phyloP scores from a whole-genome alignment of 1,284 basidiomycete species.

The Sporisorium exsertum region DNA sequence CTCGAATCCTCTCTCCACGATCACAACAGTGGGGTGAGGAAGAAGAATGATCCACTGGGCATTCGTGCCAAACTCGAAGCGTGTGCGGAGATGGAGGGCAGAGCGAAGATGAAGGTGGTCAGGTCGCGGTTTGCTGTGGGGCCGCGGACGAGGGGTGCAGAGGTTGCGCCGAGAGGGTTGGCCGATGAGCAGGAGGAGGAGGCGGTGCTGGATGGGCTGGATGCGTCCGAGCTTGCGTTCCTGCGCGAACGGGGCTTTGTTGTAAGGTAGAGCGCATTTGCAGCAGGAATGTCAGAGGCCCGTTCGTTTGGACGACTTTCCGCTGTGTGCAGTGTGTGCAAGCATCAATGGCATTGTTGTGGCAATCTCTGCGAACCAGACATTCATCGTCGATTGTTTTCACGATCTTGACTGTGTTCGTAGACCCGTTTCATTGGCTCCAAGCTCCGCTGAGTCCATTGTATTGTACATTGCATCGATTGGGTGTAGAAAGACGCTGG shows the following conservation, averaged over 20 bases:
- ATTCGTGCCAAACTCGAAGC: conserved; percentile 5
- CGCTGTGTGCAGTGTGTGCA: no score
- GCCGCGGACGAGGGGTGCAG: neutral
- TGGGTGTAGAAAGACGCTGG: no score
- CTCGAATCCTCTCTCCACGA: neutral
- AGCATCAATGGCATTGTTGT: no score
- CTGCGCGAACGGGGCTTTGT: neutral
- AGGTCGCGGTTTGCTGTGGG: conserved; percentile 21
- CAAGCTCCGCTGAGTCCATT: no score
- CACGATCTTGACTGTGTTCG: neutral
- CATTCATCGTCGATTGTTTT: neutral
- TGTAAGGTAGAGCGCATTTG: neutral
- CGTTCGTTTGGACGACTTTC: no score
- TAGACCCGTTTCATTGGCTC: no score
- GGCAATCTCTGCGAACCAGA: no score
- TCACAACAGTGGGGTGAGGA: no score
- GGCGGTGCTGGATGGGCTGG: neutral
- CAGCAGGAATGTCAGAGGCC: no score
- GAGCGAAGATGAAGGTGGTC: conserved; percentile 11
- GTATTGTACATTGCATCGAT: no score
- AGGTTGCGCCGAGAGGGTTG: neutral
- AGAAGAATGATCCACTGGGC: conserved; percentile 25
- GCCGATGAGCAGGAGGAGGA: neutral
- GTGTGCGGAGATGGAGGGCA: no score
- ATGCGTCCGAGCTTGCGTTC: neutral